Conservation (phyloP, 176 grass and related monocot genomes). For the Chrysopogon serrulatus region DNA sequence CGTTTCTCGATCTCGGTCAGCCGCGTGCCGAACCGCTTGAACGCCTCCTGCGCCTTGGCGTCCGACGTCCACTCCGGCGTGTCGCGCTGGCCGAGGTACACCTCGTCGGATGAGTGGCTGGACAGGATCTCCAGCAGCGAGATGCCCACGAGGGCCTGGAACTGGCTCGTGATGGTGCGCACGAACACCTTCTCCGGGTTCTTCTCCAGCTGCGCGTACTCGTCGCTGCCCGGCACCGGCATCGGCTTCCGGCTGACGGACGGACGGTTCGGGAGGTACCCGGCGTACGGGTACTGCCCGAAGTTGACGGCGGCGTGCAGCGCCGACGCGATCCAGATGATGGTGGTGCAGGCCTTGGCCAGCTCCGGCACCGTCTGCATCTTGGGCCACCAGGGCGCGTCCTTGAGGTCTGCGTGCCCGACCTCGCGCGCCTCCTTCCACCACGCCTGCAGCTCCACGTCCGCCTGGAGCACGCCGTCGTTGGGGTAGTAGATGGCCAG, state of each 20-base stretch:
- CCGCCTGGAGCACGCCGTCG: conserved; percentile 37
- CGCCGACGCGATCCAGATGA: conserved; percentile 88
- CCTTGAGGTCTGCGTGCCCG: conserved; percentile 65
- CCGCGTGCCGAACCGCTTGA: conserved; percentile 16
- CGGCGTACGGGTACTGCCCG: conserved; percentile 68
- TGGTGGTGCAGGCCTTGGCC: conserved; percentile 45
- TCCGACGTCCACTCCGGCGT: conserved; percentile 49
- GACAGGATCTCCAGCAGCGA: conserved; percentile 65
- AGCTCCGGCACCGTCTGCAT: conserved; percentile 59
- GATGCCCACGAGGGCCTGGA: conserved; percentile 50
- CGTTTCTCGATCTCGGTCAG: conserved; percentile 30
- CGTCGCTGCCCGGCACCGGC: conserved; percentile 24
- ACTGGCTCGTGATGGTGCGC: conserved; percentile 46
- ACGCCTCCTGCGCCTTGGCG: conserved; percentile 41
- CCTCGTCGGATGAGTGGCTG: conserved; percentile 51
- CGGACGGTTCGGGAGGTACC: conserved; percentile 48
- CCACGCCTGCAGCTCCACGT: conserved; percentile 67
- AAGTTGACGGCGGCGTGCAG: conserved; percentile 94
- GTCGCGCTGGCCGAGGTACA: conserved; percentile 62
- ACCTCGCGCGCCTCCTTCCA: conserved; percentile 71
- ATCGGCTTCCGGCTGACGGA: conserved; percentile 43
- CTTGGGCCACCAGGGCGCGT: conserved; percentile 55
- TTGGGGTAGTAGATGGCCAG: conserved; percentile 45
- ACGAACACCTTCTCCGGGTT: conserved; percentile 53
- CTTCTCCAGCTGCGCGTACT: conserved; percentile 24